Conservation (phyloP, 2,329 filamentous ascomycete genomes). For the Dothiorella sarmentorum region DNA sequence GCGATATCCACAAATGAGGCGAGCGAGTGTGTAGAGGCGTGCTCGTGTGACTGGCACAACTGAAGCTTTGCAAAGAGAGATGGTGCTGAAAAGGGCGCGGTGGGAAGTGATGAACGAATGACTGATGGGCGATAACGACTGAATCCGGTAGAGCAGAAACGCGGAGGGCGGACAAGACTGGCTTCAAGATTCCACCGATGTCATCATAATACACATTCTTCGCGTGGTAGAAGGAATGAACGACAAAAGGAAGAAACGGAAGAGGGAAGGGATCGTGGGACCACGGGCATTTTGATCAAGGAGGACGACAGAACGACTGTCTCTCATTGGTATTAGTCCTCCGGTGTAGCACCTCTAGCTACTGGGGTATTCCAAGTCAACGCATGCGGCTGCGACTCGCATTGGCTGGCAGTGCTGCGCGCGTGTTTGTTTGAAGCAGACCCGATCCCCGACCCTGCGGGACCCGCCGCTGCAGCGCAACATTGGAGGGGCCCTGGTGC, state of each 20-base stretch:
- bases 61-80: neutral
- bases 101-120: neutral
- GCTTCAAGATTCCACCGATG: neutral
- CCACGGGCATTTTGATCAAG: neutral
- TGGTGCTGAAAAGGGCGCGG: neutral
- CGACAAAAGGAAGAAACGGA: neutral
- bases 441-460: no score
- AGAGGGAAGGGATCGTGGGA: slow-evolving; percentile 1
- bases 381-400: neutral
- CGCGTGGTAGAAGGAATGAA: neutral
- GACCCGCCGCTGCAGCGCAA: neutral
- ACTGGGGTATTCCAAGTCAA: slow-evolving; percentile 10
- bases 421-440: neutral
- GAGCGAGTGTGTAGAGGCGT: neutral
- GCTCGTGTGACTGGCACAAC: neutral
- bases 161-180: neutral
- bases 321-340: slow-evolving; percentile 10
- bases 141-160: neutral
- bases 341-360: slow-evolving; percentile 5
- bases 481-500: neutral
- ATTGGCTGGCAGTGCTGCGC: no score
- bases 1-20: neutral
- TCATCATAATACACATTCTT: slow-evolving; percentile 2
- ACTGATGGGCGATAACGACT: neutral
- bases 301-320: neutral